phyloP scores from a whole-genome alignment of 2,329 filamentous ascomycete genomes.

The Alternaria rosae region DNA sequence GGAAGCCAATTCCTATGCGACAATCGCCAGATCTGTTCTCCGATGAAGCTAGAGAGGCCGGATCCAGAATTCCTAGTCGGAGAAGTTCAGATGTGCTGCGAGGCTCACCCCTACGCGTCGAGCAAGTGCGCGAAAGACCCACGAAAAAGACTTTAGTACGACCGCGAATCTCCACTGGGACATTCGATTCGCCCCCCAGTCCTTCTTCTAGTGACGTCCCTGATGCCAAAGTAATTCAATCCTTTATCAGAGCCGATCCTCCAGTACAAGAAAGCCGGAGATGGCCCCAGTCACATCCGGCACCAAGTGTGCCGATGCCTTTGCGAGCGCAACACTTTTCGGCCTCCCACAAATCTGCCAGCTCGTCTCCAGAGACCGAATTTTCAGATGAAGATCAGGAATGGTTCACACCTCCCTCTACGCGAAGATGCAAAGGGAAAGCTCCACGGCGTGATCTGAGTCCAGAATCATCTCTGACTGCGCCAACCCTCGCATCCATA shows the following conservation, averaged over 20 bases:
- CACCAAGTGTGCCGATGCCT: neutral
- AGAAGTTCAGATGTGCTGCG: constrained; percentile 10
- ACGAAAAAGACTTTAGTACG: constrained; percentile 14
- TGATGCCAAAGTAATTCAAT: neutral
- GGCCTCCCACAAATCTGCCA: neutral
- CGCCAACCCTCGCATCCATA: neutral
- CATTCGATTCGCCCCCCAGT: constrained; percentile 18
- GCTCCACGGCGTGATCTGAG: neutral
- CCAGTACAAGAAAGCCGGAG: constrained; percentile 1
- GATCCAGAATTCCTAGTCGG: neutral
- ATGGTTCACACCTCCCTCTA: constrained; percentile 26
- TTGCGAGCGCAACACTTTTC: neutral
- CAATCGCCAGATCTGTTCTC: constrained; percentile 21
- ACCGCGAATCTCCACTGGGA: constrained; percentile 29
- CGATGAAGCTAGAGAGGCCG: neutral
- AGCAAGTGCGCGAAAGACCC: constrained; percentile 2
- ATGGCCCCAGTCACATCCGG: constrained; percentile 3
- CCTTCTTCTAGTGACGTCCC: neutral
- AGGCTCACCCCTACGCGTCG: constrained; percentile 9
- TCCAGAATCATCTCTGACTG: neutral
- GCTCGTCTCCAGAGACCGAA: constrained; percentile 3
- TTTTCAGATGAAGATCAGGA: constrained; percentile 18
- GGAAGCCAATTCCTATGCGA: constrained; percentile 4
- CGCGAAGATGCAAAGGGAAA: constrained; percentile 9
- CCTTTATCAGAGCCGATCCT: neutral